Base-by-base conservation (phyloP, 345 rosid genomes). In the Citropsis articulata region DNA sequence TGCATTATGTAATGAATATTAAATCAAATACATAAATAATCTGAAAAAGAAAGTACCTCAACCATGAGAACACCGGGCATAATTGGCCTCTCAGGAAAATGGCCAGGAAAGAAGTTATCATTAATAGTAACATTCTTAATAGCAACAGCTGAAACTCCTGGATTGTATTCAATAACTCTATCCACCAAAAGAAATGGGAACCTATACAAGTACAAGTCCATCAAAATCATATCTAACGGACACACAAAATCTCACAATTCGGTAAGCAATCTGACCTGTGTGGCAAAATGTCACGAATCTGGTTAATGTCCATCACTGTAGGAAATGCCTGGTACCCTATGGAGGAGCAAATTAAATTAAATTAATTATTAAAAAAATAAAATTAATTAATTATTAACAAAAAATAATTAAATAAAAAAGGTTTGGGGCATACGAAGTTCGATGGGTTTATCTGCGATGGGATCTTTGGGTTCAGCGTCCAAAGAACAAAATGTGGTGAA, bases 61-160 rank as follows among this genome's bases (percentile, higher is more conserved):
- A 97, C 89, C 98, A 94, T 97, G 85, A 97, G 98, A 65, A 97
- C 99, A 66, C 98, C 98, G 72, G 99, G 99, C 99, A 97, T 94
- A 1, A 97, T 97, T 3, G 99, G 99, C 75, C 99, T 89, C 83
- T 91, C 98, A 68, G 99, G 99, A 69, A 97, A 97, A 86, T 97
- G 99, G 1, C 99, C 99, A 73, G 99, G 99, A 77, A 97, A 97
- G 85, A 97, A 97, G 87, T 93, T 97, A 78, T 97, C 99, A 80
- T 97, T 97, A 18, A 94, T 97, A 2, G 99, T 97, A 35, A 97
- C 99, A 71, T 97, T 97, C 86, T 97, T 97, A 40, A 97, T 94
- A 69, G 89, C 98, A 75, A 94, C 99, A 59, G 89, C 98, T 14
- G 99, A 97, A 76, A 91, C 94, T 55, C 99, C 99, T 19, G 98